A percentile compares a stretch with the other conserved stretches of the same genome.
Evolutionary conservation across 441 rosid species (phyloP).

Genomic region (Arabidopsis hybrid): DNA sequence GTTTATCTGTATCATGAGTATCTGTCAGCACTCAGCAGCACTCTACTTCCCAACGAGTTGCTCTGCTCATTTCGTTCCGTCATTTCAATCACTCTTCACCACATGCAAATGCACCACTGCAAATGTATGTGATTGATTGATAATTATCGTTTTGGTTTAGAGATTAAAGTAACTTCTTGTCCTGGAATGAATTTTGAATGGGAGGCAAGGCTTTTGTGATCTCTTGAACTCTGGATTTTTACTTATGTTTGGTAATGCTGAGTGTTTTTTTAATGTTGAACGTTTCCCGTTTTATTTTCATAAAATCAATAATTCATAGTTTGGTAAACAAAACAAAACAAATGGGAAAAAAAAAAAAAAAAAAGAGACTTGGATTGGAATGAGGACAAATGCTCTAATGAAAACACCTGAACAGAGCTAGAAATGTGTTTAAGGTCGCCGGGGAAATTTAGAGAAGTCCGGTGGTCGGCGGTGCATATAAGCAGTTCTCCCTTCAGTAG

Average conservation of each 20-base stretch:
- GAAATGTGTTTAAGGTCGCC: slow-evolving; percentile 57
- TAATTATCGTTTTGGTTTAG: background rate
- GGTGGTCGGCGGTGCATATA: slow-evolving; percentile 78
- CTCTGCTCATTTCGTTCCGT: background rate
- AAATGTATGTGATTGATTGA: background rate
- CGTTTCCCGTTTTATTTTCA: background rate
- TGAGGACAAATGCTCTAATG: slow-evolving; percentile 2
- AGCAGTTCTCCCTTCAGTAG: slow-evolving; percentile 79
- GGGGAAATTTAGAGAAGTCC: slow-evolving; percentile 75
- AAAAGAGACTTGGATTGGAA: background rate
- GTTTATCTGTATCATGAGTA: background rate
- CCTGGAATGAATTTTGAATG: background rate
- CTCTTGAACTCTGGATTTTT: slow-evolving; percentile 4
- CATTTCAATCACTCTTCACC: background rate
- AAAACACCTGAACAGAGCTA: background rate
- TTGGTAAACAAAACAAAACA: background rate
- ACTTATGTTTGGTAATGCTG: background rate
- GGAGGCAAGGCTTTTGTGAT: background rate
- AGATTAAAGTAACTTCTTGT: background rate
- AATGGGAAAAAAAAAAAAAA: background rate
- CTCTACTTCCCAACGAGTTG: background rate
- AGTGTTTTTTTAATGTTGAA: background rate
- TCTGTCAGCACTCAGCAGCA: background rate
- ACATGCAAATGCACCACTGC: background rate
- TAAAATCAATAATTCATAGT: background rate